These are phyloP conservation scores for Oryza glaberrima DNA, from an alignment of 176 grass and related monocot species.

Conservation along the genomic window DNA sequence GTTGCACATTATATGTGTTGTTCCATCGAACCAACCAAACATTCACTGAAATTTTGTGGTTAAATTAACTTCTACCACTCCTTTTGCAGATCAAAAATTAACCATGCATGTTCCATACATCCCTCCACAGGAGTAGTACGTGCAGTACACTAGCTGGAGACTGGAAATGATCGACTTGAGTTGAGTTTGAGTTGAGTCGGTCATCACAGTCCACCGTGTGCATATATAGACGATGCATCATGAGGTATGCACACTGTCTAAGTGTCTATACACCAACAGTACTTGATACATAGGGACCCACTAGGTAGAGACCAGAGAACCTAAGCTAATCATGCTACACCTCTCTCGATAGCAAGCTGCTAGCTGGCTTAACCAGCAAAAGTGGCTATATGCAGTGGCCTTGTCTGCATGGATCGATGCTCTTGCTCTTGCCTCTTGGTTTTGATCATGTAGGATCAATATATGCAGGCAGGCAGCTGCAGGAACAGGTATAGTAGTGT, in stretches of 20 bases:
- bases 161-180: conserved; percentile 23
- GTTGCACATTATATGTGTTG: not conserved
- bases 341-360: not conserved
- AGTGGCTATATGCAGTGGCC: conserved; percentile 17
- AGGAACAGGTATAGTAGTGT: conserved; percentile 27
- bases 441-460: conserved; percentile 32
- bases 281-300: conserved; percentile 17
- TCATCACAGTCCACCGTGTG: not conserved
- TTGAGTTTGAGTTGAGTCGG: conserved; percentile 29
- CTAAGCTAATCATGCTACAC: conserved; percentile 37
- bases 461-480: conserved; percentile 20
- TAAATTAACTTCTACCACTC: not conserved
- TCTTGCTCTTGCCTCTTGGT: not conserved
- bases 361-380: conserved; percentile 48
- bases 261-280: conserved; percentile 12
- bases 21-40: not conserved
- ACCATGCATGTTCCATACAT: conserved; percentile 3
- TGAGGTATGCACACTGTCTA: conserved; percentile 19
- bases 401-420: conserved; percentile 18
- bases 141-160: not conserved
- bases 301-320: conserved; percentile 43
- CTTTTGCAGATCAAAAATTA: not conserved
- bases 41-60: not conserved
- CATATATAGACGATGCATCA: conserved; percentile 19
- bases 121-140: not conserved